A percentile compares a stretch with the other conserved stretches of the same genome.
Evolutionary conservation across 164 flowering plant species (phyloP).

Genomic region (Tetrastigma voinierianum): DNA sequence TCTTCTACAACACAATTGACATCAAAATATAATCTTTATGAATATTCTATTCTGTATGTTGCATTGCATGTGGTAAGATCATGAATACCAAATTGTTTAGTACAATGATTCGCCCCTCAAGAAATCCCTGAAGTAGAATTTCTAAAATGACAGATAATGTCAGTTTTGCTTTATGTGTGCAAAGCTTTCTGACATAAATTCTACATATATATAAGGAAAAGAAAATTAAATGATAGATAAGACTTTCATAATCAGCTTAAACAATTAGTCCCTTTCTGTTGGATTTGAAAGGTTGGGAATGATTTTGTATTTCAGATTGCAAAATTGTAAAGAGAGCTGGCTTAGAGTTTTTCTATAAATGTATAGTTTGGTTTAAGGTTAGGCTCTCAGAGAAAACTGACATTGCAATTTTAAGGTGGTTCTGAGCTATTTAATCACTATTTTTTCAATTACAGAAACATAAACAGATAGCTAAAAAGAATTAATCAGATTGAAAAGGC

Average conservation of each 20-base stretch:
- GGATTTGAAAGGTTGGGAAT: neutral
- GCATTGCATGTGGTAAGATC: too few relatives aligned
- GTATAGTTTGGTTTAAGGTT: neutral
- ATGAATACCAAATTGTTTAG: too few relatives aligned
- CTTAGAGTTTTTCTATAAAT: neutral
- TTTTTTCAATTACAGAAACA: neutral
- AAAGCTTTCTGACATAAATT: too few relatives aligned
- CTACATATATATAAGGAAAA: neutral
- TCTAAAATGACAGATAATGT: too few relatives aligned
- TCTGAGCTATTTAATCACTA: too few relatives aligned
- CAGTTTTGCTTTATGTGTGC: too few relatives aligned
- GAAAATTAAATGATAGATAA: neutral
- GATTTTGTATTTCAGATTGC: neutral
- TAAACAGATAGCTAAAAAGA: neutral
- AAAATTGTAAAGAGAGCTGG: neutral
- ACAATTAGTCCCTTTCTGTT: neutral
- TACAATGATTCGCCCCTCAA: too few relatives aligned
- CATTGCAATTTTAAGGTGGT: neutral
- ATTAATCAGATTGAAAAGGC: neutral
- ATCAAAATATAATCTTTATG: too few relatives aligned
- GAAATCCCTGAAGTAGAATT: too few relatives aligned
- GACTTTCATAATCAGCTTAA: neutral
- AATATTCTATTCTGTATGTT: too few relatives aligned
- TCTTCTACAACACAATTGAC: slow-evolving; percentile 50
- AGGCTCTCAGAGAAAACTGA: neutral